A percentile compares a stretch with the other conserved stretches of the same genome.
These are phyloP conservation scores for Kalmusia sp. DNA, from an alignment of 2,329 filamentous ascomycete genomes.

Conservation along the genomic window DNA sequence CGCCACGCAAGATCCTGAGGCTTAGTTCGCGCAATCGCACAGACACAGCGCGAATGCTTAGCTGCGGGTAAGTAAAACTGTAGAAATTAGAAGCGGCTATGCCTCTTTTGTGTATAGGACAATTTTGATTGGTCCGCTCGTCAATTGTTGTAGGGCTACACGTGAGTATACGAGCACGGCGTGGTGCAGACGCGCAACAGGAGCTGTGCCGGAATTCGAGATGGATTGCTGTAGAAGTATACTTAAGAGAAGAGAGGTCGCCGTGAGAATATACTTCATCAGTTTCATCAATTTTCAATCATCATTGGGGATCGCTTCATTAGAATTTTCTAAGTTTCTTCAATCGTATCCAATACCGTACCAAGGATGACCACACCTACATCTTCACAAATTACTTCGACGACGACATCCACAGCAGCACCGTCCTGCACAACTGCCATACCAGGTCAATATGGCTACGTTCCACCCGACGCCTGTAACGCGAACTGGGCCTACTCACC, in stretches of 20 bases:
- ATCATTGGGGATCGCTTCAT: not conserved
- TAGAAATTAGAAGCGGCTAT: not conserved
- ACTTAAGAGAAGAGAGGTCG: not conserved
- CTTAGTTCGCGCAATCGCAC: not conserved
- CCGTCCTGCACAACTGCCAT: slow-evolving; percentile 30
- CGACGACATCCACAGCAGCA: slow-evolving; percentile 14
- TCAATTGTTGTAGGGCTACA: not conserved
- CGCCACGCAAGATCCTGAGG: slow-evolving; percentile 3
- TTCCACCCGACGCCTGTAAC: slow-evolving; percentile 33
- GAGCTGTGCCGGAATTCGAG: not conserved
- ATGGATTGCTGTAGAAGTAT: not conserved
- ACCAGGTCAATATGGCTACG: slow-evolving; percentile 32
- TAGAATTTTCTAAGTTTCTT: not conserved
- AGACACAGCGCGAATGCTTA: not conserved
- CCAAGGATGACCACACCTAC: slow-evolving; percentile 27
- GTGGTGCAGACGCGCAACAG: not conserved
- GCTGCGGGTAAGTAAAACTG: not conserved
- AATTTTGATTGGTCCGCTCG: slow-evolving; percentile 21
- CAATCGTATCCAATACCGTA: not conserved
- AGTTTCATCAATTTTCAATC: not conserved
- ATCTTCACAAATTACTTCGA: slow-evolving; percentile 12
- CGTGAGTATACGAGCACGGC: not conserved
- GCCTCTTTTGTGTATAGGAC: not conserved
- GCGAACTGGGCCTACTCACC: slow-evolving; percentile 33
- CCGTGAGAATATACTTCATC: not conserved